phyloP scores from a whole-genome alignment of 768 basidiomycete species.

The Leccinellum albellum region DNA sequence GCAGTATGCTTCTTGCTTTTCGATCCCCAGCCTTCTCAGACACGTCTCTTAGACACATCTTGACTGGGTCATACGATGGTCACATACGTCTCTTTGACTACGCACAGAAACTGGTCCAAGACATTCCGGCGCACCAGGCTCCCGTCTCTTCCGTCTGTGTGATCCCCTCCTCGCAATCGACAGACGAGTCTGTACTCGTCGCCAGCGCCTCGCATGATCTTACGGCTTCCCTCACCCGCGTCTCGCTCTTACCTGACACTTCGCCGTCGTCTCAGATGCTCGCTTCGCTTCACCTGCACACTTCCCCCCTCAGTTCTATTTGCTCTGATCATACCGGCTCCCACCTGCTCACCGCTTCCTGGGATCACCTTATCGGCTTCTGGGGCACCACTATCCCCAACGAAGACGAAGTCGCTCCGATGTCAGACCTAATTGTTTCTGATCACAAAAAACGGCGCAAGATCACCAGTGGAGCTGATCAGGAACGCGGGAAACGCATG shows the following conservation, averaged over 20 bases:
- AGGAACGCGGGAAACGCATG: constrained; percentile 46
- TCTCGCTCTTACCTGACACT: constrained; percentile 9
- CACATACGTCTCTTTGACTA: constrained; percentile 71
- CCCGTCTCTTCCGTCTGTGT: constrained; percentile 65
- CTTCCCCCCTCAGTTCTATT: constrained; percentile 73
- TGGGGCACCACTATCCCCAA: constrained; percentile 68
- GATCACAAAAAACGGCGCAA: constrained; percentile 62
- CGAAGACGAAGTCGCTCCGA: constrained; percentile 53
- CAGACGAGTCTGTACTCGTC: constrained; percentile 38
- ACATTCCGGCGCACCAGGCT: constrained; percentile 52
- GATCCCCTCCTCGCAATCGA: constrained; percentile 37
- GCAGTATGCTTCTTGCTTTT: constrained; percentile 8
- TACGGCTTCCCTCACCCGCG: constrained; percentile 53
- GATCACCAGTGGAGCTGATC: constrained; percentile 34
- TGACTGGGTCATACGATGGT: constrained; percentile 82
- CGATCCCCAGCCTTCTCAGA: not conserved
- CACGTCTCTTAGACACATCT: constrained; percentile 47
- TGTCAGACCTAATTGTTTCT: not conserved
- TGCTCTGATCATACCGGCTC: constrained; percentile 50
- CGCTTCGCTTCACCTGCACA: constrained; percentile 81
- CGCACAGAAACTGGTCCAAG: constrained; percentile 52
- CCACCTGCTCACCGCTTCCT: constrained; percentile 76
- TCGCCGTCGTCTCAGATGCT: constrained; percentile 27
- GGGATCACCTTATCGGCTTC: constrained; percentile 83
- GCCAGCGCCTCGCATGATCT: constrained; percentile 80